Base-by-base conservation (phyloP, 1,284 basidiomycete genomes). In the Rhizoctonia solani region DNA sequence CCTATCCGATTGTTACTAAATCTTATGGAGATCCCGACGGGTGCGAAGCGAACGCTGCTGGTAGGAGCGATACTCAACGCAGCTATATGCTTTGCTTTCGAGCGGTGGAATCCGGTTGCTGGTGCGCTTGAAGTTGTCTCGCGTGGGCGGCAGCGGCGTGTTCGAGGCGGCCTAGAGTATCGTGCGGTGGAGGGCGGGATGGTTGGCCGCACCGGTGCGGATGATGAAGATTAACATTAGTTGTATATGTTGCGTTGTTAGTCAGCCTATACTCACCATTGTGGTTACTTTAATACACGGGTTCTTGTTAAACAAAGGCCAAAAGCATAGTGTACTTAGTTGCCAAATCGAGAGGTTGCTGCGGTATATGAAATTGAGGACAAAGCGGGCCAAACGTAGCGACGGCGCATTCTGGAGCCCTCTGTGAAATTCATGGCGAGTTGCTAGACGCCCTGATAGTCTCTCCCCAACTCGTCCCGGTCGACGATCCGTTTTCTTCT, bases 41-140 rank as follows among this genome's bases (percentile, higher is more conserved):
- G 81, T 16, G 95, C 88, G 72, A 87, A 92, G 71, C 75, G 84
- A 68, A 83, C 86, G 72, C 81, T 99, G 32, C 79, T 94, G 25
- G 75, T 81, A 2, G 85, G 87, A n/a, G 89, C 90, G 5, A 76
- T 85, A 25, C 74, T 87, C 65, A 98, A 99, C 78, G 83, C 93
- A 25, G 79, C 79, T 1, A 72, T 86, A 16, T 95, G 92, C 34
- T 81, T 93, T 75, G 81, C 80, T 0, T 97, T 90, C 73, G 96
- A 99, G 76, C 82, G 85, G 54, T 94, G 88, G 85, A 88, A 81
- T 67, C 78, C 80, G 13, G 83, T 94, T 50, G 84, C 87, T 3
- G 78, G 77, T 25, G 32, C 83, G 34, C 80, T 93, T 21, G 86
- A 70, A 70, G 72, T 59, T 14, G 16, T 69, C 14, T 49, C 58